These are phyloP conservation scores for Huntiella savannae DNA, from an alignment of 2,329 filamentous ascomycete genomes.

Conservation along the genomic window DNA sequence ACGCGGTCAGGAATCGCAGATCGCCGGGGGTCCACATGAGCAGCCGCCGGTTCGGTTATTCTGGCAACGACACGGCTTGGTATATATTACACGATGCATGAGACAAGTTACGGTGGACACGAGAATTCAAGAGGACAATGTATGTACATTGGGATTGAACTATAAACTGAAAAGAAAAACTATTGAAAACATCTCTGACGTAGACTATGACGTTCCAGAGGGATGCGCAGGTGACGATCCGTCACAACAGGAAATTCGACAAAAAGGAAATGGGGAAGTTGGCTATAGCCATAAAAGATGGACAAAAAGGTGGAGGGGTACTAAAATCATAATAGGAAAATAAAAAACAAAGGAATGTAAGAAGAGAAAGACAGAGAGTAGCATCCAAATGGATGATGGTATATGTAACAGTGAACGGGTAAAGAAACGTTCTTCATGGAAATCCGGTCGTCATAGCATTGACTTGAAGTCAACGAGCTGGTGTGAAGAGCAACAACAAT, in stretches of 20 bases:
- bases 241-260: background rate
- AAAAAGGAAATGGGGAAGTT: background rate
- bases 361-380: background rate
- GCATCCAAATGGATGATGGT: background rate
- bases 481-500: background rate
- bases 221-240: too few species aligned
- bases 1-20: too few species aligned
- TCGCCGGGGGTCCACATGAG: too few species aligned
- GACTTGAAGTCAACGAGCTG: constrained; percentile 1
- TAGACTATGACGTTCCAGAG: too few species aligned
- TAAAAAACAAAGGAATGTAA: background rate
- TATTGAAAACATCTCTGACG: too few species aligned
- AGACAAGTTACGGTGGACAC: too few species aligned
- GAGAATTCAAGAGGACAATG: too few species aligned
- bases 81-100: too few species aligned
- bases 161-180: too few species aligned
- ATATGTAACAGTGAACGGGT: background rate
- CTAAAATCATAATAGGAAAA: background rate
- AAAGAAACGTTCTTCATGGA: constrained; percentile 2
- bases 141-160: too few species aligned
- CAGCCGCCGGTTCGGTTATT: too few species aligned
- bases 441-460: constrained; percentile 5
- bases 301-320: background rate
- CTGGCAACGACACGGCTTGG: too few species aligned
- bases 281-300: background rate